Percentiles rank a stretch among this genome's conserved stretches.
phyloP scores from a whole-genome alignment of 345 rosid species.

The Rhodamnia rubescens region DNA sequence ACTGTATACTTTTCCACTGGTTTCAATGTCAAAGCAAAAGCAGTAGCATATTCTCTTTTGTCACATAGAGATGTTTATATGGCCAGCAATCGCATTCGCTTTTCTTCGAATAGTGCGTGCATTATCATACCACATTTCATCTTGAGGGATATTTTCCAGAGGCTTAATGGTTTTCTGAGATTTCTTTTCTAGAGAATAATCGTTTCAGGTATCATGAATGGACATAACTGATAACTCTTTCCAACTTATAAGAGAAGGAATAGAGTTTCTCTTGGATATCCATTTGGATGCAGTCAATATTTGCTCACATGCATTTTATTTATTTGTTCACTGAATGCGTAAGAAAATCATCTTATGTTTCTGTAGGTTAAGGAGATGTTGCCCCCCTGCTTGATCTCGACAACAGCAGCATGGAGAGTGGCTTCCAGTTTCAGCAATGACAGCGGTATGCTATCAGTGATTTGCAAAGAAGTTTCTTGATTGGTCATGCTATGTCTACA shows the following conservation, averaged over 20 bases:
- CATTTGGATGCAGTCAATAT: not conserved
- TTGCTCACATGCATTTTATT: not conserved
- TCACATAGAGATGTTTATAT: not conserved
- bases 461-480: not conserved
- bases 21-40: not conserved
- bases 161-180: not conserved
- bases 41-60: not conserved
- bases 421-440: slow-evolving; percentile 39
- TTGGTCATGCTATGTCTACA: not conserved
- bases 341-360: not conserved
- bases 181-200: not conserved
- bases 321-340: not conserved
- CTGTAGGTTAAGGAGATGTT: not conserved
- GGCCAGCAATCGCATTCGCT: not conserved
- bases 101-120: not conserved
- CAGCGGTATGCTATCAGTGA: slow-evolving; percentile 10
- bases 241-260: not conserved
- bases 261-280: not conserved
- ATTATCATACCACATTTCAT: not conserved
- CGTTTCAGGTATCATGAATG: not conserved
- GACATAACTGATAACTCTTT: not conserved
- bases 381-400: slow-evolving; percentile 24
- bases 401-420: slow-evolving; percentile 37
- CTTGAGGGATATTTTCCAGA: not conserved
- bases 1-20: not conserved